Evolutionary conservation across 805 yeast species (phyloP).

Genomic region (Cyberlindnera meyerae): DNA sequence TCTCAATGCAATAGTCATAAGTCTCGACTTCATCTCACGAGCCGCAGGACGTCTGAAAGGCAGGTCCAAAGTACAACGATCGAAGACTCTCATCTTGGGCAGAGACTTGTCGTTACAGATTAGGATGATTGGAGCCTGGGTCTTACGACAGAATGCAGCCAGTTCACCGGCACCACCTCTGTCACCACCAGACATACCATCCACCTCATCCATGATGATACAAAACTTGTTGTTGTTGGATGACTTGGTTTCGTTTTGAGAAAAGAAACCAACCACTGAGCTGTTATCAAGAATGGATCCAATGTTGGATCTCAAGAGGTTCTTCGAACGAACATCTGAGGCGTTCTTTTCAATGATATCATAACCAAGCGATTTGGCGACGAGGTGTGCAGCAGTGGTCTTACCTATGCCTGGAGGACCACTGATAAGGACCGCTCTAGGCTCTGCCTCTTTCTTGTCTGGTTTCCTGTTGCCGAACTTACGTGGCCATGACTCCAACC

Average conservation of each 20-base stretch:
- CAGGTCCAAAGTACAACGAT: slow-evolving; percentile 70
- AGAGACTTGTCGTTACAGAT: slow-evolving; percentile 90
- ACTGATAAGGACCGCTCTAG: slow-evolving; percentile 78
- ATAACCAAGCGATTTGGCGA: slow-evolving; percentile 64
- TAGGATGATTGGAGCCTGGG: slow-evolving; percentile 84
- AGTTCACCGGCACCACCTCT: slow-evolving; percentile 97
- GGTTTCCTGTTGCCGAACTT: slow-evolving; percentile 51
- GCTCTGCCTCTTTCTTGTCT: slow-evolving; percentile 61
- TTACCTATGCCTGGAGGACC: slow-evolving; percentile 89
- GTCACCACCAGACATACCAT: slow-evolving; percentile 99
- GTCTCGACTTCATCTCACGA: slow-evolving; percentile 69
- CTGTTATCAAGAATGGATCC: slow-evolving; percentile 73
- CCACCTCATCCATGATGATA: slow-evolving; percentile 97
- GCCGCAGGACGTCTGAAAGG: slow-evolving; percentile 89
- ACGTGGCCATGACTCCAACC: slow-evolving; percentile 77
- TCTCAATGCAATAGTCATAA: slow-evolving; percentile 85
- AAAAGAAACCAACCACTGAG: slow-evolving; percentile 76
- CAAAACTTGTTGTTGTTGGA: slow-evolving; percentile 57
- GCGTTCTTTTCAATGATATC: slow-evolving; percentile 79
- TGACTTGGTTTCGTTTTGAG: slow-evolving; percentile 28
- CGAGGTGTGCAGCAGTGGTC: slow-evolving; percentile 74
- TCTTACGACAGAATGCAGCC: slow-evolving; percentile 78
- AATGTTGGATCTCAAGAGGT: slow-evolving; percentile 61
- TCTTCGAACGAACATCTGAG: slow-evolving; percentile 85
- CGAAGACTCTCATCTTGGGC: slow-evolving; percentile 96